Evolutionary conservation across 305 asterid species (phyloP), one percentile per base, ranked within the genome.

Genomic region (Fraxinus nigra): DNA sequence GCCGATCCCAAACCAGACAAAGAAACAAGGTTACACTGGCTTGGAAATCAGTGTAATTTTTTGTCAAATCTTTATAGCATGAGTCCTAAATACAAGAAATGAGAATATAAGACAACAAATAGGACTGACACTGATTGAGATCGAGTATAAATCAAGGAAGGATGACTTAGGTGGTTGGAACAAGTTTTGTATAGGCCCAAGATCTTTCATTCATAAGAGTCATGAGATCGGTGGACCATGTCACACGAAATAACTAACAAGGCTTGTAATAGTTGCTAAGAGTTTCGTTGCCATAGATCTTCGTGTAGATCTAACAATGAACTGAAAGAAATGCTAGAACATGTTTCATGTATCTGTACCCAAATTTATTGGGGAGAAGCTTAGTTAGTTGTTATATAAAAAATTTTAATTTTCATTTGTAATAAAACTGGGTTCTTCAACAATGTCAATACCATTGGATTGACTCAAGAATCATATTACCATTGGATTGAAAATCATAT

Each of bases 261-360:
- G 28, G 67, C 28, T 2, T n/a, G 28, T 18, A 22, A 56, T 56
- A 18, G 28, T 18, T 54, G 65, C 24, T n/a, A 56, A 56, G 67
- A 18, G 67, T 56, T 18, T 18, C 2, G 67, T 56, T 43, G 32
- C 65, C n/a, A 76, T 40, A 74, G 9, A 46, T 9, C 26, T 77
- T 82, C 76, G 16, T n/a, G 81, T 70, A 81, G 51, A 63, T 26
- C 79, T 40, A 43, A 38, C 61, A 75, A 56, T 18, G 13, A 56
- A 20, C 28, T 56, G 11, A 18, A 56, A 1, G 11, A 56, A 5
- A 4, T 18, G 11, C 28, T 56, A 18, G 67, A 56, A 56, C 7
- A 56, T 56, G 67, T 18, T 18, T 56, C 67, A 18, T 56, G 67
- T 16, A 51, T 6, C 67, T 18, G 10, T 59, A 76, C 33, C 72